phyloP scores from a whole-genome alignment of 2,329 filamentous ascomycete genomes.

The Acrocalymma vagum region DNA sequence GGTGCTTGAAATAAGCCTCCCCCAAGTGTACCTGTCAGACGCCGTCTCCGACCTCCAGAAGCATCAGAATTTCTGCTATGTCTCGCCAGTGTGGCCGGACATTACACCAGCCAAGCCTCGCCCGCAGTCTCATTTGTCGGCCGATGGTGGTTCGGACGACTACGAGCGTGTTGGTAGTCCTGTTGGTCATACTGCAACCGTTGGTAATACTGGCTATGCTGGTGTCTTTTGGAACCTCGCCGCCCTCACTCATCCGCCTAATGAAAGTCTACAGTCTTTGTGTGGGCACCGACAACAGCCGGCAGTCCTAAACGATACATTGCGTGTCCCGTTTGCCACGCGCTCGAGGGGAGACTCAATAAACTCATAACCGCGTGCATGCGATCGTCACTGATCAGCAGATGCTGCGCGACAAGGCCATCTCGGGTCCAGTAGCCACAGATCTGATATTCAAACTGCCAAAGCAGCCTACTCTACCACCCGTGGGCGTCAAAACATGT shows the following conservation, averaged over 20 bases:
- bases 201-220: constrained; percentile 1
- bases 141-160: background rate
- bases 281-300: constrained; percentile 18
- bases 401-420: constrained; percentile 11
- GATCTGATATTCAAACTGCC: constrained; percentile 22
- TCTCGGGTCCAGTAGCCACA: constrained; percentile 6
- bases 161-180: too few relatives aligned
- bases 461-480: background rate
- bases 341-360: constrained; percentile 18
- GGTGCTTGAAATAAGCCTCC: too few relatives aligned
- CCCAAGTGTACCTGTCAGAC: too few relatives aligned
- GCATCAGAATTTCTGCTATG: too few relatives aligned
- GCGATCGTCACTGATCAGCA: constrained; percentile 26
- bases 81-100: too few relatives aligned
- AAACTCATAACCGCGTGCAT: constrained; percentile 18
- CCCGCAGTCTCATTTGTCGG: background rate
- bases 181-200: constrained; percentile 5
- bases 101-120: too few relatives aligned
- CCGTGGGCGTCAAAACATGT: constrained; percentile 5
- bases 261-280: constrained; percentile 15
- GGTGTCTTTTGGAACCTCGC: constrained; percentile 2
- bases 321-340: constrained; percentile 5
- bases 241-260: constrained; percentile 13
- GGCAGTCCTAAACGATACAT: constrained; percentile 10
- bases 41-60: too few relatives aligned